Conservation (phyloP, 306 rosid genomes). For the Astragalus membranaceus region DNA sequence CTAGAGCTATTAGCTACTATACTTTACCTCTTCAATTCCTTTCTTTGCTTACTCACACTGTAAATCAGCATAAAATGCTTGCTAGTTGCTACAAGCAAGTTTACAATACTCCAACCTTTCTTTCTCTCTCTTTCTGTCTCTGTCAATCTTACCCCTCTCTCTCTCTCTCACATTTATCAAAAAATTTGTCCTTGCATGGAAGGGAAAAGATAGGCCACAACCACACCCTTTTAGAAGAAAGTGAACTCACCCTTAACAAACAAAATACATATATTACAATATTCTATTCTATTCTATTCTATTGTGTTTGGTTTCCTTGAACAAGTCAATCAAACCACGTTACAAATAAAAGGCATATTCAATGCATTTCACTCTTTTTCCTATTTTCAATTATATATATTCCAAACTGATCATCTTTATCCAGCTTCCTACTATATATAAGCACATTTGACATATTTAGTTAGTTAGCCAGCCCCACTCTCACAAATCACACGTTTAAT, state of each 20-base stretch:
- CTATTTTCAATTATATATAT: conserved; percentile 13
- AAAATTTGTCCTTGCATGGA: conserved; percentile 59
- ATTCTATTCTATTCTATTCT: conserved; percentile 7
- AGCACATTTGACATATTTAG: background rate
- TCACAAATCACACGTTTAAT: background rate
- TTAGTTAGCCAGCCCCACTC: background rate
- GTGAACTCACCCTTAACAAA: conserved; percentile 51
- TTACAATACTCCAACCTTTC: conserved; percentile 28
- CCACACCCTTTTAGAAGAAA: conserved; percentile 74
- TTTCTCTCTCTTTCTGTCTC: conserved; percentile 8
- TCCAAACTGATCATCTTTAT: conserved; percentile 28
- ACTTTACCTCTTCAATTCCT: conserved; percentile 19
- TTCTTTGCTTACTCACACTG: conserved; percentile 21
- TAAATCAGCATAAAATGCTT: conserved; percentile 41
- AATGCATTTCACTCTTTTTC: conserved; percentile 13
- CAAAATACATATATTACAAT: background rate
- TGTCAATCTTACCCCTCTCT: conserved; percentile 29
- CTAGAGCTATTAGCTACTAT: background rate
- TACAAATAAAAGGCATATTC: conserved; percentile 19
- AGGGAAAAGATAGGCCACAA: conserved; percentile 52
- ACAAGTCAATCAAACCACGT: conserved; percentile 33
- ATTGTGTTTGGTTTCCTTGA: background rate
- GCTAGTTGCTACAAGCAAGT: conserved; percentile 22
- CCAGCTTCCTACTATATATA: background rate
- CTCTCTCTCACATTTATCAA: conserved; percentile 60